phyloP scores from a whole-genome alignment of 108 stramenopile species.

The Poteriospumella lacustris region DNA sequence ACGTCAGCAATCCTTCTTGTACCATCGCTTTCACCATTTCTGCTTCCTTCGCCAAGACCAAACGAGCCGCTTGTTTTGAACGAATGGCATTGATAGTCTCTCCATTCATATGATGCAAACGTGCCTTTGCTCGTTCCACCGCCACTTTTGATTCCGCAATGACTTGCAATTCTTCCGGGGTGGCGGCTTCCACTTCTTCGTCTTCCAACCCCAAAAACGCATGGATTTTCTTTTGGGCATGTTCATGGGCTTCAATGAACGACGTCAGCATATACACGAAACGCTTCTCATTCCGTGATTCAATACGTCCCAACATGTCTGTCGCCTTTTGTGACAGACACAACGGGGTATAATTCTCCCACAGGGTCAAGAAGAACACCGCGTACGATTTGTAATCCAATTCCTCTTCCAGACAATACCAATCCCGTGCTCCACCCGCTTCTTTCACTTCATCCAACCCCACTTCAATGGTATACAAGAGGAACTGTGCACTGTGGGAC shows the following conservation, averaged over 20 bases:
- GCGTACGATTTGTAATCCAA: not conserved
- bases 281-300: constrained; percentile 10
- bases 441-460: constrained; percentile 1
- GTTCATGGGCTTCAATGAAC: constrained; percentile 28
- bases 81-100: not conserved
- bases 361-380: not conserved
- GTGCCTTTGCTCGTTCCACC: not conserved
- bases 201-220: constrained; percentile 1
- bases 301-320: not conserved
- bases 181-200: not conserved
- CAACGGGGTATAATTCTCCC: not conserved
- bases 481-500: not conserved
- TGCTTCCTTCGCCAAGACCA: constrained; percentile 20
- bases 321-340: not conserved
- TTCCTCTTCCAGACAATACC: constrained; percentile 15
- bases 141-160: not conserved
- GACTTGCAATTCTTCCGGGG: not conserved
- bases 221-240: constrained; percentile 24
- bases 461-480: constrained; percentile 15
- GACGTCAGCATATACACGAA: constrained; percentile 1
- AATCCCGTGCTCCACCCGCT: constrained; percentile 4
- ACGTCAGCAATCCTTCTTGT: constrained; percentile 16
- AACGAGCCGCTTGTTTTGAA: constrained; percentile 16
- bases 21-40: constrained; percentile 24
- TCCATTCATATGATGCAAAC: not conserved